Percentiles rank a stretch among this genome's conserved stretches.
phyloP scores from a whole-genome alignment of 352 stramenopile species.

The Phytophthora tentaculata region DNA sequence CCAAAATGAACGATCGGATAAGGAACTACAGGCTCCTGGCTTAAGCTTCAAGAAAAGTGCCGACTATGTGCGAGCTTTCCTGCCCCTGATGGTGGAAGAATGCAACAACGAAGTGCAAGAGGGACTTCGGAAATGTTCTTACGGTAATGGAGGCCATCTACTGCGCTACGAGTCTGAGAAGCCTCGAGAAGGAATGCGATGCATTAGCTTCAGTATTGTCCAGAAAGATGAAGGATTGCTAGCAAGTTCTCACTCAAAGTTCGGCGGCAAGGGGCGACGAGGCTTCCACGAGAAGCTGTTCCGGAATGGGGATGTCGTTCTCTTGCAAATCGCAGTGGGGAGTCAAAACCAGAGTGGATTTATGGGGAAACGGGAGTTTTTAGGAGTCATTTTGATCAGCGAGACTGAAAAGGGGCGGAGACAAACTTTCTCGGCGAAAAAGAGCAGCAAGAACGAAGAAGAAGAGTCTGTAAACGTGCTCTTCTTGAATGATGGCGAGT shows the following conservation, averaged over 20 bases:
- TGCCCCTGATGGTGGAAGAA: slow-evolving; percentile 84
- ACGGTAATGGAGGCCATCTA: slow-evolving; percentile 56
- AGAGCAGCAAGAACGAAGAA: slow-evolving; percentile 56
- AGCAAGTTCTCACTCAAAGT: slow-evolving; percentile 37
- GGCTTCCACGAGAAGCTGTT: slow-evolving; percentile 74
- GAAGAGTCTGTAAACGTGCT: slow-evolving; percentile 76
- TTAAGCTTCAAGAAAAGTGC: slow-evolving; percentile 74
- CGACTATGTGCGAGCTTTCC: slow-evolving; percentile 82
- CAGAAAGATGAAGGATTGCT: slow-evolving; percentile 50
- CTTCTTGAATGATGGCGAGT: slow-evolving; percentile 83
- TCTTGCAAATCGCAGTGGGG: slow-evolving; percentile 53
- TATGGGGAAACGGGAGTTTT: slow-evolving; percentile 64
- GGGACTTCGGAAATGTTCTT: slow-evolving; percentile 55
- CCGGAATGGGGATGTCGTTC: slow-evolving; percentile 78
- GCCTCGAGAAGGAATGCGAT: slow-evolving; percentile 81
- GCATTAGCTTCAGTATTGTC: slow-evolving; percentile 74
- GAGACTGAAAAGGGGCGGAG: slow-evolving; percentile 71
- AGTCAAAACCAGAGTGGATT: slow-evolving; percentile 44
- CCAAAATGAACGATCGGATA: slow-evolving; percentile 57
- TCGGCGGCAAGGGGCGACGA: slow-evolving; percentile 33
- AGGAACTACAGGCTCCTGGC: slow-evolving; percentile 51
- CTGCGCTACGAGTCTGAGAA: slow-evolving; percentile 86
- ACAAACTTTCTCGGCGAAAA: slow-evolving; percentile 47
- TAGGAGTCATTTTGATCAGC: slow-evolving; percentile 80
- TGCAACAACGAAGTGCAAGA: slow-evolving; percentile 85